Evolutionary conservation across 2,329 filamentous ascomycete genomes (phyloP), one percentile per base, ranked within the genome.

Genomic region (Epicoccum sorghinum): DNA sequence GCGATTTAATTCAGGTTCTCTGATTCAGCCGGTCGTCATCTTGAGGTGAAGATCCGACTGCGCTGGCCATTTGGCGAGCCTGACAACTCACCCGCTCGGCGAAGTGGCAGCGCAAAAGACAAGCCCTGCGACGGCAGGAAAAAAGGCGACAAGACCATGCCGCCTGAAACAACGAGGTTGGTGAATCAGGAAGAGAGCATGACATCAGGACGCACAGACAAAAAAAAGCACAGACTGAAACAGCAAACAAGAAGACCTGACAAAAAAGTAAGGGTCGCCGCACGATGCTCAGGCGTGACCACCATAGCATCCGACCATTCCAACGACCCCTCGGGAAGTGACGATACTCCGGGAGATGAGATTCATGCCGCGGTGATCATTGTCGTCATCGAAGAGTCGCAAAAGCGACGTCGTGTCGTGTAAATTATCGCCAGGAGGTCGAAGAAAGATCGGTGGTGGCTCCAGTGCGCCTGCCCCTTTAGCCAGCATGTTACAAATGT

Each of bases 141-240:
- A 18, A 49, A 59, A 49, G 59, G 59, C 52, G 58, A 55, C 50
- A 53, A 43, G 46, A 39, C 41, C 25, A 36, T 32, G 42, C 39
- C 18, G 35, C 33, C 43, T 43, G 49, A 36, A 45, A 58, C 47
- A 45, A 46, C 38, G 43, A 57, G 33, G 51, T 30, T 42, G 41
- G 43, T 50, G 33, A 47, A 35, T 50, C 13, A 32, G 35, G 38
- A 51, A 40, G 14, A 45, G 35, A 22, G 37, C 37, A 59, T 68
- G 68, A 69, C 64, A 64, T 66, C 64, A 68, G 60, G 39, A 52
- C 57, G 57, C 60, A 65, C 62, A 39, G 59, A 57, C 61, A 42
- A 22, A 38, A 24, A 49, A 57, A 54, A 13, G 32, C 59, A 53
- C 47, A 45, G 52, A 54, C 52, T 52, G 38, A 58, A 43, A 61